phyloP scores from a whole-genome alignment of 2,329 filamentous ascomycete species.

The Periconia macrospinosa region DNA sequence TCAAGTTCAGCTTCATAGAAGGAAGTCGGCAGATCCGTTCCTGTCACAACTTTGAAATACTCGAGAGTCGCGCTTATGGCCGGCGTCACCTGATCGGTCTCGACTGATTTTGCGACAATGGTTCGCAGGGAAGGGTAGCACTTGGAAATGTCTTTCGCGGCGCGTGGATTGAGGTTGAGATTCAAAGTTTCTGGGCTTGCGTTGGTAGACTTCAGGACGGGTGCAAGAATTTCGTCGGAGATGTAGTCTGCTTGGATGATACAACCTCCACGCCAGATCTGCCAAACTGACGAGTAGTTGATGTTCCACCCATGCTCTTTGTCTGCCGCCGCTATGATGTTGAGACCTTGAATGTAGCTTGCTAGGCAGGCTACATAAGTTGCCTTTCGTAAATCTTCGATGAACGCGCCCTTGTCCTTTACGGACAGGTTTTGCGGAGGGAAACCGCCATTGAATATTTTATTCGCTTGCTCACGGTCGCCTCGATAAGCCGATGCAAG shows the following conservation, averaged over 20 bases:
- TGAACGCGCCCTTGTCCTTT: constrained; percentile 46
- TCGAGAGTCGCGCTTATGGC: constrained; percentile 65
- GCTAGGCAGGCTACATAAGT: constrained; percentile 64
- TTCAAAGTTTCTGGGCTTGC: constrained; percentile 43
- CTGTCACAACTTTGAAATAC: constrained; percentile 66
- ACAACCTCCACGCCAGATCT: constrained; percentile 71
- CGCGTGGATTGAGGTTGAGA: constrained; percentile 49
- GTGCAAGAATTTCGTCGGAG: constrained; percentile 57
- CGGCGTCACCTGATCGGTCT: constrained; percentile 63
- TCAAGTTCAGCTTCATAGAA: constrained; percentile 74
- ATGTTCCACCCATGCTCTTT: constrained; percentile 62
- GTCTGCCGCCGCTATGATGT: constrained; percentile 63
- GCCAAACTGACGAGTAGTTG: constrained; percentile 54
- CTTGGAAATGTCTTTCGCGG: constrained; percentile 58
- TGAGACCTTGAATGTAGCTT: constrained; percentile 67
- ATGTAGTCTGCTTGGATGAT: constrained; percentile 72
- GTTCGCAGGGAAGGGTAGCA: constrained; percentile 57
- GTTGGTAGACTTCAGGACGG: constrained; percentile 43
- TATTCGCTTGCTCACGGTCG: constrained; percentile 56
- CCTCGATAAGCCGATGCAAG: constrained; percentile 64
- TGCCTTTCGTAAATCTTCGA: constrained; percentile 62
- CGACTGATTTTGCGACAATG: constrained; percentile 57
- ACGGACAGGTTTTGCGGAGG: constrained; percentile 41
- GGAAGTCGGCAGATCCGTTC: constrained; percentile 63
- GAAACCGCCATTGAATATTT: constrained; percentile 48